Conservation (phyloP, 1,139 yeast genomes). For the Hyphopichia burtonii region DNA sequence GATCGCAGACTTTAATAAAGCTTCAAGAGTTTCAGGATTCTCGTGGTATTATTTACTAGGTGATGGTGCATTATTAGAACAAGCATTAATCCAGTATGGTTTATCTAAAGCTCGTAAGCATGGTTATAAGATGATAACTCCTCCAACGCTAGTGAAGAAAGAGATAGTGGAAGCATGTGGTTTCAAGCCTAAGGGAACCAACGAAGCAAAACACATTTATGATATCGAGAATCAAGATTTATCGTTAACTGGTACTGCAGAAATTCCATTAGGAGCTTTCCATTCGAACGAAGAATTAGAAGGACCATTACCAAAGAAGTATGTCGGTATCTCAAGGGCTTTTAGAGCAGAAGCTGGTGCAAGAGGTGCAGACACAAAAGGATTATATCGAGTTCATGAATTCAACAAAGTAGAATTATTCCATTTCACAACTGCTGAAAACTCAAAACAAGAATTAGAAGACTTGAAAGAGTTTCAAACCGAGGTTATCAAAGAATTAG, state of each 20-base stretch:
- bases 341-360: conserved; percentile 98
- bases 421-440: conserved; percentile 59
- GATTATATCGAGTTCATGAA: conserved; percentile 93
- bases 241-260: conserved; percentile 92
- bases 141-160: conserved; percentile 82
- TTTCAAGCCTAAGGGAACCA: conserved; percentile 88
- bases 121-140: conserved; percentile 72
- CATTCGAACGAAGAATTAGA: conserved; percentile 28
- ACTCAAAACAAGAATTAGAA: conserved; percentile 55
- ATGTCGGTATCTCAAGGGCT: conserved; percentile 83
- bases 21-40: conserved; percentile 75
- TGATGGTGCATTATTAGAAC: conserved; percentile 87
- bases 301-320: conserved; percentile 48
- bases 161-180: conserved; percentile 90
- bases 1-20: conserved; percentile 68
- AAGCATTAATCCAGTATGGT: conserved; percentile 82
- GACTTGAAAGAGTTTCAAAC: conserved; percentile 64
- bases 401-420: conserved; percentile 96
- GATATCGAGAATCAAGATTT: conserved; percentile 50
- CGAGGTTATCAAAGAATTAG: conserved; percentile 61
- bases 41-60: conserved; percentile 87
- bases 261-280: conserved; percentile 86
- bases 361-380: conserved; percentile 88
- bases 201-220: conserved; percentile 85
- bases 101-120: conserved; percentile 59